phyloP scores from a whole-genome alignment of 257 asterid species.

The Jaltomata sinuosa region DNA sequence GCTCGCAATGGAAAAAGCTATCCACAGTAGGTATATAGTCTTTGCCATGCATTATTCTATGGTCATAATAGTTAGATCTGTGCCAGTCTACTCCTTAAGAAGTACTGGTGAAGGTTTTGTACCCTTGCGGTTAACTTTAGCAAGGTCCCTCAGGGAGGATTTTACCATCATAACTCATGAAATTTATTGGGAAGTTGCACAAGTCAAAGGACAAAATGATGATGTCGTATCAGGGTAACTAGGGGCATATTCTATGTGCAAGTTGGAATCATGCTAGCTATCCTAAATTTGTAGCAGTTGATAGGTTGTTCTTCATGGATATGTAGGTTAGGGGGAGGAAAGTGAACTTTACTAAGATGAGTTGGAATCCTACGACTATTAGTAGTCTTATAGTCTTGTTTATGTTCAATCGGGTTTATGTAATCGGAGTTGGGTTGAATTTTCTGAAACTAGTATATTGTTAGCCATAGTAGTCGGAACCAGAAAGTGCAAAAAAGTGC shows the following conservation, averaged over 20 bases:
- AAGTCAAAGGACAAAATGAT: not conserved
- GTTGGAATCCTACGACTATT: not conserved
- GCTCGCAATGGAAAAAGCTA: not conserved
- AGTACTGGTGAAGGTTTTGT: not conserved
- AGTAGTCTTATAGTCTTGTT: not conserved
- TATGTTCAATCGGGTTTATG: not conserved
- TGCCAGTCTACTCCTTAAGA: not conserved
- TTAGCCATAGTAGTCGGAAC: not conserved
- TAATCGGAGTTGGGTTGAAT: not conserved
- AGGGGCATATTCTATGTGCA: not conserved
- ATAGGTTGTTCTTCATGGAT: not conserved
- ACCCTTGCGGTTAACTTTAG: not conserved
- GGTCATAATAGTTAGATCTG: not conserved
- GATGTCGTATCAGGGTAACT: not conserved
- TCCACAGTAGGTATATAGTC: not conserved
- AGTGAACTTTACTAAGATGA: not conserved
- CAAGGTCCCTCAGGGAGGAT: not conserved
- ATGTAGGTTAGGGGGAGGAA: not conserved
- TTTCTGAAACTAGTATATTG: not conserved
- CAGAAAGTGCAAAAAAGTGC: not conserved
- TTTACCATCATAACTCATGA: not conserved
- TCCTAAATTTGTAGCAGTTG: not conserved
- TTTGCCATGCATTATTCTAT: not conserved
- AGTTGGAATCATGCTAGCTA: not conserved
- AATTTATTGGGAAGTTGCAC: not conserved